Base-by-base conservation (phyloP, 352 stramenopile species). In the Phytophthora brassicae region DNA sequence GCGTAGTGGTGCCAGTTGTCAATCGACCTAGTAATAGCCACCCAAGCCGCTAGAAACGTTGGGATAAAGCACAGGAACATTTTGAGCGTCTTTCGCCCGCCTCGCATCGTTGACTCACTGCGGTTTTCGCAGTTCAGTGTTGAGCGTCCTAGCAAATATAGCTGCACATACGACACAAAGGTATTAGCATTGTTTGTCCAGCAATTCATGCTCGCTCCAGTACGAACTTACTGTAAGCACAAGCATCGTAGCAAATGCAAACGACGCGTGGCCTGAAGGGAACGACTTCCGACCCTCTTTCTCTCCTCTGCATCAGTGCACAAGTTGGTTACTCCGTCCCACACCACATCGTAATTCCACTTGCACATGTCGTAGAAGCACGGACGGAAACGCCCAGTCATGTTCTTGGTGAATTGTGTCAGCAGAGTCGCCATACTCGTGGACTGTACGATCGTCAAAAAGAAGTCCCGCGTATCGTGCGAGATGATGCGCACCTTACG, bases 1-100 rank as follows among this genome's bases (percentile, higher is more conserved):
- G 64, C 79, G 51, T 92, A 94, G 74, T 94, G 83, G 43, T 94
- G 85, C 85, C 85, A 94, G 60, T 94, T 94, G 72, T 94, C 85
- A 47, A 92, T 77, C 13, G 85, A 86, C 42, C 85, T 81, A 28
- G 85, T 94, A 35, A 94, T 69, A 38, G 70, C 74, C 51, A 94
- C 81, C 85, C 85, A 94, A 9, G 83, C 42, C 2, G 85, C 85
- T 14, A 92, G 23, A 51, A 92, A 74, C 23, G 74, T 82, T 20
- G 85, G 85, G 13, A 77, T 55, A 36, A 94, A 89, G 58, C 83
- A 92, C 28, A 90, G 24, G 48, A 91, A 91, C 16, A 94, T 67
- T 69, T 90, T 90, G 43, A 90, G 42, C 49, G 62, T 85, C 58
- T 89, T 91, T 26, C 74, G 70, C 22, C 74, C 74, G 8, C 83